A percentile compares a stretch with the other conserved stretches of the same genome.
Conservation (phyloP, 2,329 filamentous ascomycete species). For the Pseudogymnoascus sp. region DNA sequence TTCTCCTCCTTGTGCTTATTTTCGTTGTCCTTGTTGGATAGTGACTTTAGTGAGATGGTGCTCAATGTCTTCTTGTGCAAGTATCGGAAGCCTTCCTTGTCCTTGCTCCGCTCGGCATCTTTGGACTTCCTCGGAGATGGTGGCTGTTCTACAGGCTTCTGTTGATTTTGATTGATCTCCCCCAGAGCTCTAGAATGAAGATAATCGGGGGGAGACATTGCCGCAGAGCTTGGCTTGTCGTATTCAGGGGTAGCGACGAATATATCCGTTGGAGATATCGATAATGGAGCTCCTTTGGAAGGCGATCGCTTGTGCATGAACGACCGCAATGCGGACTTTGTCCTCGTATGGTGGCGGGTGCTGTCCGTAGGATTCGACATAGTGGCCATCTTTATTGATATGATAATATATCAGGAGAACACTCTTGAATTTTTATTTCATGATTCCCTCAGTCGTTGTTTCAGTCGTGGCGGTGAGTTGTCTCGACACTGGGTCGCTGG, state of each 20-base stretch:
- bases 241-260: conserved; percentile 20
- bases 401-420: conserved; percentile 8
- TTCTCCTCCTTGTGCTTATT: conserved; percentile 36
- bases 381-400: conserved; percentile 23
- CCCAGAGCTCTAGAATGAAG: conserved; percentile 40
- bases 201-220: conserved; percentile 31
- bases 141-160: conserved; percentile 28
- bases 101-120: conserved; percentile 28
- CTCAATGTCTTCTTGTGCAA: conserved; percentile 39
- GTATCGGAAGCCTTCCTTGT: conserved; percentile 29
- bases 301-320: conserved; percentile 29
- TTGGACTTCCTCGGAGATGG: conserved; percentile 35
- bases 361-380: background rate
- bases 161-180: conserved; percentile 50
- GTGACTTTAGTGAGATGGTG: conserved; percentile 38
- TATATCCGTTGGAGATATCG: conserved; percentile 16
- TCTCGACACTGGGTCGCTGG: background rate
- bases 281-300: conserved; percentile 23
- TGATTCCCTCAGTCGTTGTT: conserved; percentile 6
- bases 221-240: conserved; percentile 19
- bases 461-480: conserved; percentile 4
- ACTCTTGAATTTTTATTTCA: background rate
- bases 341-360: conserved; percentile 22
- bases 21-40: conserved; percentile 32
- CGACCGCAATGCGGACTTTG: conserved; percentile 27